Conservation (phyloP, 495 filamentous ascomycete genomes). For the Bryoglossum gracile region DNA sequence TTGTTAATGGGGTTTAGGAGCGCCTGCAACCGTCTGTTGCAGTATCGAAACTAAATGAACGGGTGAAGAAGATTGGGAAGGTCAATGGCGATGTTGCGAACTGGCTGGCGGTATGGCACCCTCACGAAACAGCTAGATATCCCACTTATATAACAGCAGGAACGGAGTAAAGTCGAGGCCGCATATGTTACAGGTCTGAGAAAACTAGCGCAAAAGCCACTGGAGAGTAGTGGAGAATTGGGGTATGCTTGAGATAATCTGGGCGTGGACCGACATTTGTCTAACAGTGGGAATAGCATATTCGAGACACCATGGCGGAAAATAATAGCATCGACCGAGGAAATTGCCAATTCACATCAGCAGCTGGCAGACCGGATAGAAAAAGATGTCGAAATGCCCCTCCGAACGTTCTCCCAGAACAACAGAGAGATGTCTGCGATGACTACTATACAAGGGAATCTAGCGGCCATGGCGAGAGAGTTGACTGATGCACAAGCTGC, state of each 20-base stretch:
- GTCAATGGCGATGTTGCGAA: slow-evolving; percentile 91
- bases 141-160: slow-evolving; percentile 36
- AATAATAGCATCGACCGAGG: slow-evolving; percentile 72
- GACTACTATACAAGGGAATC: slow-evolving; percentile 72
- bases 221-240: slow-evolving; percentile 69
- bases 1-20: slow-evolving; percentile 45
- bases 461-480: slow-evolving; percentile 73
- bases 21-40: slow-evolving; percentile 80
- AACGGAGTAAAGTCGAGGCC: slow-evolving; percentile 89
- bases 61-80: slow-evolving; percentile 76
- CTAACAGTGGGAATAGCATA: slow-evolving; percentile 48
- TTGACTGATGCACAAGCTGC: slow-evolving; percentile 80
- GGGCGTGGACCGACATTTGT: slow-evolving; percentile 13
- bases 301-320: slow-evolving; percentile 91
- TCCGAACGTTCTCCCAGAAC: slow-evolving; percentile 62
- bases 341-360: slow-evolving; percentile 78
- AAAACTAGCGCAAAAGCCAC: slow-evolving; percentile 64
- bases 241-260: slow-evolving; percentile 68
- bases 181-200: slow-evolving; percentile 76
- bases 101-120: slow-evolving; percentile 77
- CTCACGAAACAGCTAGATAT: slow-evolving; percentile 11
- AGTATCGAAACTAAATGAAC: slow-evolving; percentile 75
- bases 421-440: slow-evolving; percentile 83
- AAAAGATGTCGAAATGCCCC: slow-evolving; percentile 78
- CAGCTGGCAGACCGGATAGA: slow-evolving; percentile 79